Base-by-base conservation (phyloP, 257 asterid genomes). In the Solanum bukasovii region DNA sequence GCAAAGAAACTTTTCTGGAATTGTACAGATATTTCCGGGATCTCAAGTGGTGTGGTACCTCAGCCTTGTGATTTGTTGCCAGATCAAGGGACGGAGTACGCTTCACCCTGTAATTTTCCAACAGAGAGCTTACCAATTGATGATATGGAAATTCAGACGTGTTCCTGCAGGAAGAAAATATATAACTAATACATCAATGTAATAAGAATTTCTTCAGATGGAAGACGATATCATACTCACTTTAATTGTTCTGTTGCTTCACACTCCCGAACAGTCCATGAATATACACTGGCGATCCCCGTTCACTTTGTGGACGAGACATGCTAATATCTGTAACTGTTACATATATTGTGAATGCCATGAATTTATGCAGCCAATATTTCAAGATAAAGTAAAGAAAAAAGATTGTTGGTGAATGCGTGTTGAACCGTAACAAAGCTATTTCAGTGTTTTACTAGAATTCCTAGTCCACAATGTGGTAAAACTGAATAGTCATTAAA, bases 1-100 rank as follows among this genome's bases (percentile, higher is more conserved):
- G 90, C 98, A 7, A 94, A 95, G 92, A 95, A 95, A 67, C 11
- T 94, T 2, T 90, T 91, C n/a, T 96, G 99, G 99, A 97, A 95
- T 78, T 96, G 99, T 89, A 96, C 98, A 3, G 91, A 96, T 13
- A 86, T 97, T 87, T 89, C 92, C 34, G 98, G 99, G 90, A 88
- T 95, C 61, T 93, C 98, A 8, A 95, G 94, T 59, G 92, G 88
- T 31, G 99, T 96, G 75, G 91, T 90, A 85, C 99, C 99, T 72
- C 92, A 68, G 91, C 96, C 98, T 11, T 96, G 99, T 83, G 92
- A 74, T 13, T 87, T 87, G 72, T 93, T 97, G 83, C 88, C 90
- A 13, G 94, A 93, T 31, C 90, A 86, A 83, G 93, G 92, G 46
- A 34, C 90, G 9, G 94, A 88, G 83, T 11, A 79, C 21, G 31